Base-by-base conservation (phyloP, 2,329 filamentous ascomycete genomes). In the Lecanicillium sp. region DNA sequence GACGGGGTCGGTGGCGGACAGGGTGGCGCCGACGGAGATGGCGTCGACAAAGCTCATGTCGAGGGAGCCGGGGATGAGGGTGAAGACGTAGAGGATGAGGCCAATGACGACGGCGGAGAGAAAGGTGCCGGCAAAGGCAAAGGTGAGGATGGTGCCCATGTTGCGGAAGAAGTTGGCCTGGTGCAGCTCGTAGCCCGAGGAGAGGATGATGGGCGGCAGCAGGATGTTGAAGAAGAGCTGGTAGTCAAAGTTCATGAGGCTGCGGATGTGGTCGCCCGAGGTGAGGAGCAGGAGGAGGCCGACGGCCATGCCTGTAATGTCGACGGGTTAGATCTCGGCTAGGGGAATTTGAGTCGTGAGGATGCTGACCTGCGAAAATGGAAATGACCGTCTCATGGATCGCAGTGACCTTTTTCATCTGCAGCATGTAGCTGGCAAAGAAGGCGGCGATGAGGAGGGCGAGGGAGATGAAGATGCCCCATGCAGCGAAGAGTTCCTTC, bases 191-290 rank as follows among this genome's bases (percentile, higher is more conserved):
- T 97, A 98, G 39, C 92, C 92, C 13, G 90, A 96, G 13, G 89
- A 90, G 19, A 98, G 74, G 58, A 98, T 98, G 58, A 98, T 98
- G 41, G 92, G 92, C 28, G 92, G 92, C n/a, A 98, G 84, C 11
- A 98, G 78, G 33, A 98, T 77, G 62, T 98, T 98, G 73, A 98
- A 98, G 72, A 98, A 98, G 71, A 97, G 95, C 58, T 97, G 89
- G 60, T 96, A 96, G 68, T 97, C 85, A 71, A 98, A 98, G 62
- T 84, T 94, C 56, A 98, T 88, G 47, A 87, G 81, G 57, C 86
- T 85, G 60, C 89, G 83, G 52, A 98, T 88, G 46, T 84, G 87
- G 46, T 87, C 82, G 48, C 84, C 82, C 37, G 84, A 81, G 31
- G 80, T 86, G 46, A 96, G 68, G 55, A 92, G 79, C 42, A 98